Evolutionary conservation across 768 basidiomycete species (phyloP).

Genomic region (Rickenella mellea): DNA sequence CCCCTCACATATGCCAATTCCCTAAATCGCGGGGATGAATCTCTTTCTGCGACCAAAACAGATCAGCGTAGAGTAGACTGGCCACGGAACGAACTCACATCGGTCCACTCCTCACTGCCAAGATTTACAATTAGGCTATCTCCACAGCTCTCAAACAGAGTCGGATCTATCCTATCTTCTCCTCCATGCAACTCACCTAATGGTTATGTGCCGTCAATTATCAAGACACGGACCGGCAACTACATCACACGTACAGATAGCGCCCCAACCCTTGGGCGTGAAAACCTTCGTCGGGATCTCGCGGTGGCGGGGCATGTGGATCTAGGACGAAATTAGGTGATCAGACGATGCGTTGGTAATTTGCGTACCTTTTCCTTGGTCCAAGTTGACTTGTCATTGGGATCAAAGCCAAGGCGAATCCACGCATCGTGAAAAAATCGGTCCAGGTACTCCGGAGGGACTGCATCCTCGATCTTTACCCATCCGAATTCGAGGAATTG

Average conservation of each 20-base stretch:
- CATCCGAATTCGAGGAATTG: slow-evolving; percentile 51
- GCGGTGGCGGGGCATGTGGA: slow-evolving; percentile 23
- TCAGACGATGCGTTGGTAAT: neutral
- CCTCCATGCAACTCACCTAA: slow-evolving; percentile 26
- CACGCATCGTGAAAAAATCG: slow-evolving; percentile 44
- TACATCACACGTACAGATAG: slow-evolving; percentile 8
- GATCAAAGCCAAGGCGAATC: slow-evolving; percentile 41
- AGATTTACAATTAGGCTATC: slow-evolving; percentile 29
- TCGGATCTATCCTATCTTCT: slow-evolving; percentile 23
- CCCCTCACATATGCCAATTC: slow-evolving; percentile 59
- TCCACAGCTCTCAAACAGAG: slow-evolving; percentile 16
- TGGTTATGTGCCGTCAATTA: slow-evolving; percentile 3
- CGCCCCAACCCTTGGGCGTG: slow-evolving; percentile 18
- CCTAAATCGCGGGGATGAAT: slow-evolving; percentile 35
- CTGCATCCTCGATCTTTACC: slow-evolving; percentile 41
- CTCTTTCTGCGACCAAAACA: slow-evolving; percentile 7
- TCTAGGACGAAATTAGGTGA: slow-evolving; percentile 2
- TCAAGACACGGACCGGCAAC: neutral
- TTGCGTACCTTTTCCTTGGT: slow-evolving; percentile 24
- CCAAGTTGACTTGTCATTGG: slow-evolving; percentile 48
- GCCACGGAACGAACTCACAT: slow-evolving; percentile 5
- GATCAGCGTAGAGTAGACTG: neutral
- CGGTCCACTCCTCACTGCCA: slow-evolving; percentile 18
- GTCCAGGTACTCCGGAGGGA: slow-evolving; percentile 39
- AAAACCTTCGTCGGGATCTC: slow-evolving; percentile 15